Base-by-base conservation (phyloP, 2,329 filamentous ascomycete species). In the Cladosporium sphaerospermum region DNA sequence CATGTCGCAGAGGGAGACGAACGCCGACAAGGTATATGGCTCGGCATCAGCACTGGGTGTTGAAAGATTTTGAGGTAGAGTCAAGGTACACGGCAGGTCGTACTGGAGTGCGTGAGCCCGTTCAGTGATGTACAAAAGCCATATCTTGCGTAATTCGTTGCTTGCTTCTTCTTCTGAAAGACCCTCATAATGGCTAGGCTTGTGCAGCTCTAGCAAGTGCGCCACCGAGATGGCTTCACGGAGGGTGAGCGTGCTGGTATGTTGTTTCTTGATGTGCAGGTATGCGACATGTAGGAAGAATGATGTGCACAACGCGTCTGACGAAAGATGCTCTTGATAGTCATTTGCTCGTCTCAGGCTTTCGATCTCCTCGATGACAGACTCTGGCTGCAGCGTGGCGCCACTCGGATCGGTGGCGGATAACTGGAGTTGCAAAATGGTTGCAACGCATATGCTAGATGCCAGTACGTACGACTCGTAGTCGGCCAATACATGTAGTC, bases 71-170 rank as follows among this genome's bases (percentile, higher is more conserved):
- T 54, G 41, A 8, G 52, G 51, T 2, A 57, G 23, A 1, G 18
- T 37, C 14, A 57, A 32, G 8, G 54, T 55, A n/a, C 37, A 50
- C 3, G 56, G 56, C 6, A 57, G 9, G 16, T 51, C 48, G n/a
- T 51, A 51, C 23, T 51, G 48, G 9, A 51, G 43, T 13, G 55
- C 57, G 41, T 59, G 45, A 10, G 55, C 54, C 56, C 54, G 18
- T 45, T 60, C 58, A 4, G 58, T 60, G 32, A 60, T 56, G 42
- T 57, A 60, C 2, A 60, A 46, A 6, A 60, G 51, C 58, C 58
- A 60, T 3, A 53, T 14, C 3, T 54, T 52, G 3, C 56, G 52
- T 4, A 60, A 39, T 16, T 43, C 31, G 4, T 43, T 18, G 43
- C 52, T 36, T 9, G 16, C 32, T 13, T 59, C 47, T 3, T n/a